Conservation (phyloP, 2,329 filamentous ascomycete genomes). For the Ophiocordyceps robertsii region DNA sequence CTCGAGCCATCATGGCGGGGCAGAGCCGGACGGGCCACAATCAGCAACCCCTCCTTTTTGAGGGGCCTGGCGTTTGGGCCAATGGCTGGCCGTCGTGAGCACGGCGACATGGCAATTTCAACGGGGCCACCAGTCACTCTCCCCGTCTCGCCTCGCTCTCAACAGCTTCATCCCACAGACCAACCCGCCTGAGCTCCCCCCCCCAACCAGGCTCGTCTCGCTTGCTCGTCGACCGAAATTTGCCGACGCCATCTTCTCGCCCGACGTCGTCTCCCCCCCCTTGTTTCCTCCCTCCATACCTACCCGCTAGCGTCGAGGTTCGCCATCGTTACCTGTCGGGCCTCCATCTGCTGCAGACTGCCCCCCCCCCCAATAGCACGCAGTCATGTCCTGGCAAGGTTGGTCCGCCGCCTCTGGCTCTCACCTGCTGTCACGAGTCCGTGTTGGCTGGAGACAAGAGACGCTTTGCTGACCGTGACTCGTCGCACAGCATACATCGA, state of each 20-base stretch:
- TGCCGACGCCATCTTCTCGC: too few relatives aligned
- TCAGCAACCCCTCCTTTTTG: background rate
- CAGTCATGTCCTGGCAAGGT: conserved; percentile 67
- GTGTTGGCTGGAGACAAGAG: conserved; percentile 8
- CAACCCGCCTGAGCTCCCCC: background rate
- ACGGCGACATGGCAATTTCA: background rate
- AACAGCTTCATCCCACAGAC: background rate
- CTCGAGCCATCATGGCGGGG: background rate
- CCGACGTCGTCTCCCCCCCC: too few relatives aligned
- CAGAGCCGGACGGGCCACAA: background rate
- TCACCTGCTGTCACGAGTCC: conserved; percentile 10
- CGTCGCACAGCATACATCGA: conserved; percentile 33
- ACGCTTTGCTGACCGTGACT: background rate
- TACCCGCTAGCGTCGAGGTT: background rate
- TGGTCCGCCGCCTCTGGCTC: conserved; percentile 12
- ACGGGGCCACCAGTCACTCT: background rate
- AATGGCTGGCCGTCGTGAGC: background rate
- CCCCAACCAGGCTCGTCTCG: too few relatives aligned
- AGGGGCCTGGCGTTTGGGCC: background rate
- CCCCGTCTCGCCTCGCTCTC: background rate
- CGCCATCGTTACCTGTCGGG: background rate
- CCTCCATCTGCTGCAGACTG: background rate
- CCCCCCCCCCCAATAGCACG: background rate
- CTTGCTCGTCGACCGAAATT: too few relatives aligned
- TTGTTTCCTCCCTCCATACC: too few relatives aligned